Percentiles rank a stretch among this genome's conserved stretches.
Conservation (phyloP, 768 basidiomycete species). For the Inosperma sp. region DNA sequence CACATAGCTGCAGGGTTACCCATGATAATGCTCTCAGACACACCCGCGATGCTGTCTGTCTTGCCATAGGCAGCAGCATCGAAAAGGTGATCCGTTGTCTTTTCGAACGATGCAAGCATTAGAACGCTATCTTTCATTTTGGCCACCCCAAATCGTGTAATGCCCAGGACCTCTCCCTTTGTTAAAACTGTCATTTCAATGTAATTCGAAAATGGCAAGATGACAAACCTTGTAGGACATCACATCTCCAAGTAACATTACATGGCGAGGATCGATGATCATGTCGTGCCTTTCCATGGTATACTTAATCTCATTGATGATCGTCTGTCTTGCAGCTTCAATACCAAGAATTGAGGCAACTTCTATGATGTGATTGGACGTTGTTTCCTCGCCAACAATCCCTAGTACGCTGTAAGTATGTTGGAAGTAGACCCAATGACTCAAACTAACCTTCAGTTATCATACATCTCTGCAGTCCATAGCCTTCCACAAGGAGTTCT, state of each 20-base stretch:
- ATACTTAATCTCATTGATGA: slow-evolving; percentile 95
- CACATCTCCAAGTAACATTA: slow-evolving; percentile 97
- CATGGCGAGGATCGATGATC: slow-evolving; percentile 97
- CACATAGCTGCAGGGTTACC: slow-evolving; percentile 92
- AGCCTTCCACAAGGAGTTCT: slow-evolving; percentile 93
- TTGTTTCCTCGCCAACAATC: slow-evolving; percentile 87
- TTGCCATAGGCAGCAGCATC: slow-evolving; percentile 97
- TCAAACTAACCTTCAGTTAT: slow-evolving; percentile 74
- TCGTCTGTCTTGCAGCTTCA: slow-evolving; percentile 90
- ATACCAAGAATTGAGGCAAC: slow-evolving; percentile 94
- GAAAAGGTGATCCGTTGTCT: slow-evolving; percentile 98
- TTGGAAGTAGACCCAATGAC: too few relatives aligned
- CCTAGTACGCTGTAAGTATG: slow-evolving; percentile 59
- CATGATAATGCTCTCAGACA: slow-evolving; percentile 99
- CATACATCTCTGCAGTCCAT: slow-evolving; percentile 96
- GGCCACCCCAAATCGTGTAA: slow-evolving; percentile 97
- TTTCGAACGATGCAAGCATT: slow-evolving; percentile 99
- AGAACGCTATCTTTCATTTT: slow-evolving; percentile 99
- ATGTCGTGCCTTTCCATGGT: slow-evolving; percentile 98
- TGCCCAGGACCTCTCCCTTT: slow-evolving; percentile 96
- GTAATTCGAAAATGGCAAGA: neutral
- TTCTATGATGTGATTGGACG: slow-evolving; percentile 97
- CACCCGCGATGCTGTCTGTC: slow-evolving; percentile 90
- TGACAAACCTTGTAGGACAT: slow-evolving; percentile 89
- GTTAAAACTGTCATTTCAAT: slow-evolving; percentile 3